phyloP scores from a whole-genome alignment of 768 basidiomycete species.

The Gelatoporia subvermispora region DNA sequence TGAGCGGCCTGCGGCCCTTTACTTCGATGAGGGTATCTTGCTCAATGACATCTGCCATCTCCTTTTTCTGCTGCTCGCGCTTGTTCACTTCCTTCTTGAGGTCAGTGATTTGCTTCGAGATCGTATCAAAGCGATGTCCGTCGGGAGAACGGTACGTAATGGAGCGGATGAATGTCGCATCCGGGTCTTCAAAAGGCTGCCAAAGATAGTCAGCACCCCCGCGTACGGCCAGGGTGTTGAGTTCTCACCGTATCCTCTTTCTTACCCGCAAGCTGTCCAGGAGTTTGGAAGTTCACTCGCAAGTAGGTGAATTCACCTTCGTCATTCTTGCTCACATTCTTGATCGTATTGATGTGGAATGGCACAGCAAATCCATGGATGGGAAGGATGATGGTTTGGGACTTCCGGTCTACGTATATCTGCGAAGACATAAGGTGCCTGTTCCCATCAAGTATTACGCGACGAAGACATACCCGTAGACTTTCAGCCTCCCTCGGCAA shows the following conservation, averaged over 20 bases:
- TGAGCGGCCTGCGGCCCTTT: constrained; percentile 81
- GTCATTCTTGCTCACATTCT: constrained; percentile 96
- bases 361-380: constrained; percentile 95
- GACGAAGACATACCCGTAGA: constrained; percentile 54
- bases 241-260: constrained; percentile 97
- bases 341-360: constrained; percentile 97
- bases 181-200: constrained; percentile 96
- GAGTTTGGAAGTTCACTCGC: constrained; percentile 97
- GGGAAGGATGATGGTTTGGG: constrained; percentile 85
- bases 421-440: constrained; percentile 26
- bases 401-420: constrained; percentile 90
- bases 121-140: constrained; percentile 79
- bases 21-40: constrained; percentile 88
- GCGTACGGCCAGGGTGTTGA: constrained; percentile 40
- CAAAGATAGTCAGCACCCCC: neutral
- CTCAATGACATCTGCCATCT: constrained; percentile 96
- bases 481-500: constrained; percentile 80
- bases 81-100: constrained; percentile 97
- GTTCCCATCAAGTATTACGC: neutral
- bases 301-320: constrained; percentile 93
- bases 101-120: constrained; percentile 90
- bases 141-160: constrained; percentile 92
- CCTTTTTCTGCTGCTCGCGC: constrained; percentile 95
- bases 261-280: constrained; percentile 94
- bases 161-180: constrained; percentile 93